A percentile compares a stretch with the other conserved stretches of the same genome.
phyloP scores from a whole-genome alignment of 208 protist species.

The Trypanosoma vivax region DNA sequence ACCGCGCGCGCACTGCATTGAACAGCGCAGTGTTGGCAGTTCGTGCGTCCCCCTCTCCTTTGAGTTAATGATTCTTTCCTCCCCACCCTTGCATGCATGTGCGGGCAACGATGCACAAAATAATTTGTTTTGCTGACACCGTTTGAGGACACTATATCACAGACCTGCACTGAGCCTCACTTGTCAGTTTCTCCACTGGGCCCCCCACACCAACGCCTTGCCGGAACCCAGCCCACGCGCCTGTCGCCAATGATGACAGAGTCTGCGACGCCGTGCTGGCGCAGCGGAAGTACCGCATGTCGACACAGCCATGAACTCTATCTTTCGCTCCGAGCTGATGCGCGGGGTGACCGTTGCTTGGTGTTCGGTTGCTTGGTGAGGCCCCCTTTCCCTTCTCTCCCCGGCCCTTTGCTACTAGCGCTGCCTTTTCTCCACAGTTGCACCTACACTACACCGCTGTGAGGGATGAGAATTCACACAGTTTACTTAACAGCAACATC shows the following conservation, averaged over 20 bases:
- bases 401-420: too few species aligned
- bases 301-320: not conserved
- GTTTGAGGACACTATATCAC: not conserved
- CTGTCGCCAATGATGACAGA: not conserved
- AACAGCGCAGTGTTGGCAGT: too few species aligned
- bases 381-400: too few species aligned
- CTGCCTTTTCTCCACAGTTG: too few species aligned
- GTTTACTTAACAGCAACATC: constrained; percentile 9
- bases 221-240: not conserved
- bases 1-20: too few species aligned
- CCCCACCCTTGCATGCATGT: constrained; percentile 1
- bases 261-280: not conserved
- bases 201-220: not conserved
- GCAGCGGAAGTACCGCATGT: not conserved
- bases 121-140: not conserved
- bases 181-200: not conserved
- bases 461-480: constrained; percentile 1
- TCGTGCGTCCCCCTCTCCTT: not conserved
- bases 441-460: too few species aligned
- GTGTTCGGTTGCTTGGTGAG: too few species aligned
- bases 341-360: not conserved
- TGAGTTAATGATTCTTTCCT: constrained; percentile 13
- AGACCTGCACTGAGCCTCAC: not conserved
- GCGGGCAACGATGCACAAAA: not conserved
- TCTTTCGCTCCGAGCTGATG: constrained; percentile 6